These are phyloP conservation scores for Fistulina hepatica DNA, from an alignment of 1,284 basidiomycete species.

Conservation along the genomic window DNA sequence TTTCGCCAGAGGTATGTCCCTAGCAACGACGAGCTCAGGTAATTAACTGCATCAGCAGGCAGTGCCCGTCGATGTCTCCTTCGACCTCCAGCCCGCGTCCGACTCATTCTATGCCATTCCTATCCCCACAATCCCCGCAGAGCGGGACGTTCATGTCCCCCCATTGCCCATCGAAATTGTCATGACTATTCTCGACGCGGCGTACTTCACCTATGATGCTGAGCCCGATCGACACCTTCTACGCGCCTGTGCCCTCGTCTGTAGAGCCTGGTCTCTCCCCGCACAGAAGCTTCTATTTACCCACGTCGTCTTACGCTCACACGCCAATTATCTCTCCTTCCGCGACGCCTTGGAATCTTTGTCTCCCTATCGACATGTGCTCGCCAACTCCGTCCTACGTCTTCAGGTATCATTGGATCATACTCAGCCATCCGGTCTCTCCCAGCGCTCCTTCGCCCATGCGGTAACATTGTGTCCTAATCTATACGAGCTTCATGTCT, in stretches of 20 bases:
- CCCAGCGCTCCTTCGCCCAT: conserved; percentile 42
- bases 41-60: no score
- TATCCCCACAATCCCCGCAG: no score
- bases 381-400: conserved; percentile 41
- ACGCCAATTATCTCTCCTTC: conserved; percentile 45
- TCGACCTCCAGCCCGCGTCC: no score
- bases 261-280: conserved; percentile 47
- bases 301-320: conserved; percentile 27
- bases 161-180: conserved; percentile 57
- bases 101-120: no score
- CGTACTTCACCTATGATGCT: conserved; percentile 31
- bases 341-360: conserved; percentile 34
- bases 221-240: conserved; percentile 33
- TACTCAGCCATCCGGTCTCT: conserved; percentile 50
- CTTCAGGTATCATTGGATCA: conserved; percentile 50
- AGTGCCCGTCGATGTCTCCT: no score
- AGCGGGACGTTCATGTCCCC: no score
- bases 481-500: conserved; percentile 41
- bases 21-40: no score
- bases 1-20: no score
- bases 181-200: conserved; percentile 47
- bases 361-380: conserved; percentile 34
- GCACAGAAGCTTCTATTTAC: conserved; percentile 56
- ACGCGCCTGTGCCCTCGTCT: conserved; percentile 46
- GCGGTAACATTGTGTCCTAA: conserved; percentile 50